Evolutionary conservation across 2,329 filamentous ascomycete species (phyloP), one percentile per base, ranked within the genome.

Genomic region (Aureobasidium sp.): DNA sequence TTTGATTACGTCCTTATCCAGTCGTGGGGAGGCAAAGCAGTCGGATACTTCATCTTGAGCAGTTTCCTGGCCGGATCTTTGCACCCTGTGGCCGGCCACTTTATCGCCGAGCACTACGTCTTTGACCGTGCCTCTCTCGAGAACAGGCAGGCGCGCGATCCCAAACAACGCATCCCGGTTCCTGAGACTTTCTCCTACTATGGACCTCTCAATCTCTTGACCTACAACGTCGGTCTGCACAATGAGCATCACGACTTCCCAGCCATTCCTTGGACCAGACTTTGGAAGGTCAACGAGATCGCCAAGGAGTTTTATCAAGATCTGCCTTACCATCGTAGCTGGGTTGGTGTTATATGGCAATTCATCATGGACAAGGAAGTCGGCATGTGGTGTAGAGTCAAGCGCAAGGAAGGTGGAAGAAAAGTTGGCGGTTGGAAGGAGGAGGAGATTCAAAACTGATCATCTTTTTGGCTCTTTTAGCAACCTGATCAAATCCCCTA

Each of bases 201-300:
- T 73, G 94, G 94, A 0, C 85, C 89, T 0, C 82, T 97, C 66
- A 99, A 99, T 77, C 77, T 91, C 69, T 77, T 99, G 54, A 96
- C 92, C 0, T 99, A 97, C 81, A 99, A 99, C 69, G 94, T 99
- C 49, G 94, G 94, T 59, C 79, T 97, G 70, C 94, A 99, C 80
- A 99, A 99, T 73, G 94, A 99, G 80, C 94, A 99, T 76, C 94
- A 99, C 75, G 94, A 99, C 75, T 99, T 99, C 77, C 94, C 94
- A 12, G 94, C 94, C 52, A 85, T 99, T 50, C 93, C 94, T 0
- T 99, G 94, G 94, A 97, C 91, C 11, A 82, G 88, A 35, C 82
- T 99, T 42, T 89, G 87, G 60, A 81, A 81, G 71, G 79, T 99
- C 60, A 85, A 92, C 71, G 77, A 85, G 65, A 89, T 95, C 62